Base-by-base conservation (phyloP, 1,284 basidiomycete genomes). In the Cryptococcus jaspeensis region DNA sequence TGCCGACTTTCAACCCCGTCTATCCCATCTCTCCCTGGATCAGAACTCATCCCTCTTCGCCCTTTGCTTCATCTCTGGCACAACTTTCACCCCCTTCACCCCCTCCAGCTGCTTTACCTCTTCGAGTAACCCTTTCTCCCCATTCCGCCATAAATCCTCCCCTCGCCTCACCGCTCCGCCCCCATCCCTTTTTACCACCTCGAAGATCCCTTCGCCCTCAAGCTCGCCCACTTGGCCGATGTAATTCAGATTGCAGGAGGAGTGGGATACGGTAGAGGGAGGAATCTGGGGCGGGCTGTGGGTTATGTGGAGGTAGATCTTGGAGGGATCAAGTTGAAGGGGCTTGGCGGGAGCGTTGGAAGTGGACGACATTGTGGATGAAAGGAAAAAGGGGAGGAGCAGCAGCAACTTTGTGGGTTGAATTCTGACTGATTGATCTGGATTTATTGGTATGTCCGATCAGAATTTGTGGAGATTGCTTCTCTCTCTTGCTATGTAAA, bases 181-280 rank as follows among this genome's bases (percentile, higher is more conserved):
- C 11, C 45, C 44, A 58, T 56, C 49, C 8, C 54, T 36, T 49
- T 54, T 49, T 15, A 62, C 53, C 12, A 72, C 65, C 52, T 73
- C 63, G 52, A 68, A 76, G 23, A 76, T 67, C 53, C 74, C 68
- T 58, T 74, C 74, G 28, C 66, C 70, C n/a, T 64, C 48, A 8
- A 76, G 62, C 56, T 76, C 74, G 20, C 74, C 74, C 1, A 76
- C 67, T 3, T 65, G 71, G 0, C 71, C 74, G 13, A 71, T 40
- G 56, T 73, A 72, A 25, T 56, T 53, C 12, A 72, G 37, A 35
- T 55, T 28, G 2, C 50, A 18, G 5, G 49, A 32, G 8, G 53
- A 16, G 36, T 51, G 6, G 5, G 23, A 9, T 16, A 53, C 7
- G 12, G 28, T 20, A 12, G 55, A 36, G 11, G 52, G 55, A 58